A percentile compares a stretch with the other conserved stretches of the same genome.
phyloP scores from a whole-genome alignment of 768 basidiomycete species.

The Cantharellus cinnabarinus region DNA sequence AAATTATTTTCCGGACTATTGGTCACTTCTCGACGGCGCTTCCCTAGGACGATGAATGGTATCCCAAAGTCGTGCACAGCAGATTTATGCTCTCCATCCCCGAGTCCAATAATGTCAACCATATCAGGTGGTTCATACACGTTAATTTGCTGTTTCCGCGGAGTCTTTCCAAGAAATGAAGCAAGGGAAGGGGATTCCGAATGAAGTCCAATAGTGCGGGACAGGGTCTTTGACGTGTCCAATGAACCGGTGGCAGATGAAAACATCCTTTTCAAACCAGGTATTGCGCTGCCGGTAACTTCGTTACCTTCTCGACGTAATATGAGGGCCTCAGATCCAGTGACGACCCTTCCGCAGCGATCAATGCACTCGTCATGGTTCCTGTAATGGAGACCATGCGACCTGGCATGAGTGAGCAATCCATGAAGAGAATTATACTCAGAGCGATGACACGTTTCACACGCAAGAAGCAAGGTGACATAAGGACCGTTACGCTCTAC shows the following conservation, averaged over 20 bases:
- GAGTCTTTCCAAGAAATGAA: conserved; percentile 27
- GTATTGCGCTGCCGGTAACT: conserved; percentile 23
- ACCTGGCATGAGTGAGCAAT: conserved; percentile 31
- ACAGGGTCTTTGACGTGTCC: conserved; percentile 11
- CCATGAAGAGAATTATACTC: conserved; percentile 34
- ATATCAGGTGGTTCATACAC: conserved; percentile 14
- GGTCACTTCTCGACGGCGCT: too few relatives aligned
- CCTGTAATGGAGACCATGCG: conserved; percentile 27
- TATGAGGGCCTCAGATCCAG: conserved; percentile 16
- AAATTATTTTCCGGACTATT: not conserved
- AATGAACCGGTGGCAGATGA: conserved; percentile 24
- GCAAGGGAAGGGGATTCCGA: conserved; percentile 32
- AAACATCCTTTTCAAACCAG: conserved; percentile 27
- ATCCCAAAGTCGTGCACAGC: not conserved
- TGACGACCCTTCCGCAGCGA: conserved; percentile 22
- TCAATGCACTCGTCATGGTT: conserved; percentile 33
- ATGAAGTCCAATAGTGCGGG: conserved; percentile 29
- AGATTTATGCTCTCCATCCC: not conserved
- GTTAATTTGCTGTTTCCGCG: conserved; percentile 24
- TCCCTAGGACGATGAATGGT: too few relatives aligned
- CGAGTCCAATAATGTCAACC: conserved; percentile 19
- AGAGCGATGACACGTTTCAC: conserved; percentile 19
- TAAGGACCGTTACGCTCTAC: not conserved
- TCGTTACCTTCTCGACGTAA: conserved; percentile 22
- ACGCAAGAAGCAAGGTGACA: not conserved